phyloP scores from a whole-genome alignment of 192 early-diverging fungal genomes.

The Endogone sp. region DNA sequence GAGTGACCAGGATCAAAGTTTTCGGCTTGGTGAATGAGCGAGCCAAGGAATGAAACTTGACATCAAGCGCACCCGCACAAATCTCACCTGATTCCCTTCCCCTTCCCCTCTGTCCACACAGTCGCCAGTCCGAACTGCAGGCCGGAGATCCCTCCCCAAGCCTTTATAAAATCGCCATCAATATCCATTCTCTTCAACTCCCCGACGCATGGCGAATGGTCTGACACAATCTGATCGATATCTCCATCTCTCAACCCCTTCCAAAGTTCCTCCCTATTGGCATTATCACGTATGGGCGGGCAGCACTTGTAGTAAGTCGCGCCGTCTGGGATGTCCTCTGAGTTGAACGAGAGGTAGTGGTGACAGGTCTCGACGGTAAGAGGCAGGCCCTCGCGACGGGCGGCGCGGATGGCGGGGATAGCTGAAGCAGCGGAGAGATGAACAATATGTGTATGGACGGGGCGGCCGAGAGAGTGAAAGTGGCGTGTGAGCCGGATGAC shows the following conservation, averaged over 20 bases:
- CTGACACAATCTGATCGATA: conserved; percentile 80
- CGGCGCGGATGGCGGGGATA: conserved; percentile 64
- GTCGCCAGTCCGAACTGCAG: conserved; percentile 77
- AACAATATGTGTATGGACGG: conserved; percentile 75
- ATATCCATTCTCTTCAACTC: conserved; percentile 65
- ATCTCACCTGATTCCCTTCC: conserved; percentile 45
- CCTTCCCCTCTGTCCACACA: conserved; percentile 71
- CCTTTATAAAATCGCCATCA: conserved; percentile 69
- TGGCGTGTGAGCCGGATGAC: conserved; percentile 66
- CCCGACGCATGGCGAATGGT: conserved; percentile 79
- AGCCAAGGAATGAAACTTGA: not conserved
- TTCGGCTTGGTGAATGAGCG: not conserved
- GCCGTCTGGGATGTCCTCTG: conserved; percentile 62
- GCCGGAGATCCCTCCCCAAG: conserved; percentile 81
- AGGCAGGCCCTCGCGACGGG: conserved; percentile 63
- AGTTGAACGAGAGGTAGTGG: conserved; percentile 69
- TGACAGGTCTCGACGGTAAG: conserved; percentile 83
- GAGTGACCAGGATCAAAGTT: too few relatives aligned
- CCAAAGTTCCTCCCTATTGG: conserved; percentile 70
- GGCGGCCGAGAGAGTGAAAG: conserved; percentile 42
- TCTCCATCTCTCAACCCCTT: conserved; percentile 69
- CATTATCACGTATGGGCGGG: conserved; percentile 70
- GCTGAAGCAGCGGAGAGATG: conserved; percentile 78
- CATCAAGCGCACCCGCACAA: too few relatives aligned
- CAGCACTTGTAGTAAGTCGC: conserved; percentile 85